Conservation (phyloP, 768 basidiomycete genomes). For the Tephrocybe rancida region DNA sequence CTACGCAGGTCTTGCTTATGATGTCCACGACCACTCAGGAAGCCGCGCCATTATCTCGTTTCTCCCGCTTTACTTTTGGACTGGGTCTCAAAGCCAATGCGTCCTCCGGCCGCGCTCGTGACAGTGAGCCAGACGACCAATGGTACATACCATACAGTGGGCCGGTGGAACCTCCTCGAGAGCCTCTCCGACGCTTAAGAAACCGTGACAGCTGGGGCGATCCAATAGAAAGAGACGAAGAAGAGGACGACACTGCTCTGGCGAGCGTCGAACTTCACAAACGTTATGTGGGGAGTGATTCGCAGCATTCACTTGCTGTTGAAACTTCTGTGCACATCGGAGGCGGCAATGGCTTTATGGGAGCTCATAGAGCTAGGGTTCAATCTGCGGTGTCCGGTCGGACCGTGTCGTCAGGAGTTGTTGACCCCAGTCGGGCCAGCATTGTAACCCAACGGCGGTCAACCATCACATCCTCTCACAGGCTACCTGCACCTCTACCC, state of each 20-base stretch:
- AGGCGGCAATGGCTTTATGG: slow-evolving; percentile 21
- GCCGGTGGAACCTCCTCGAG: slow-evolving; percentile 51
- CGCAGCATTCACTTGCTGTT: slow-evolving; percentile 10
- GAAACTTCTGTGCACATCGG: slow-evolving; percentile 12
- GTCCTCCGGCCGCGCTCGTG: slow-evolving; percentile 4
- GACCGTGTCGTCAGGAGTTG: slow-evolving; percentile 38
- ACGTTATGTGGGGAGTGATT: slow-evolving; percentile 26
- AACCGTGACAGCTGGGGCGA: slow-evolving; percentile 48
- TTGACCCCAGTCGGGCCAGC: slow-evolving; percentile 37
- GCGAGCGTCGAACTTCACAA: slow-evolving; percentile 28
- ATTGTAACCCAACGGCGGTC: slow-evolving; percentile 33
- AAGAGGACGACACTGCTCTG: slow-evolving; percentile 29
- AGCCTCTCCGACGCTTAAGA: slow-evolving; percentile 26
- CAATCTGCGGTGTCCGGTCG: slow-evolving; percentile 45
- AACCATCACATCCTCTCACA: slow-evolving; percentile 33
- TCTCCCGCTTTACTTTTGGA: slow-evolving; percentile 20
- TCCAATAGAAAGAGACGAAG: slow-evolving; percentile 29
- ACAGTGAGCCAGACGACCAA: slow-evolving; percentile 33
- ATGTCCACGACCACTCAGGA: slow-evolving; percentile 17
- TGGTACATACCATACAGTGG: slow-evolving; percentile 72
- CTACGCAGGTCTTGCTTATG: not conserved
- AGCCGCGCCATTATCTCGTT: slow-evolving; percentile 15
- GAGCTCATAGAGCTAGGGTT: slow-evolving; percentile 32
- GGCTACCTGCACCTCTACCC: slow-evolving; percentile 38
- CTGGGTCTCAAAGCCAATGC: slow-evolving; percentile 16